Base-by-base conservation (phyloP, 2,329 filamentous ascomycete genomes). In the Blastomyces parvus region DNA sequence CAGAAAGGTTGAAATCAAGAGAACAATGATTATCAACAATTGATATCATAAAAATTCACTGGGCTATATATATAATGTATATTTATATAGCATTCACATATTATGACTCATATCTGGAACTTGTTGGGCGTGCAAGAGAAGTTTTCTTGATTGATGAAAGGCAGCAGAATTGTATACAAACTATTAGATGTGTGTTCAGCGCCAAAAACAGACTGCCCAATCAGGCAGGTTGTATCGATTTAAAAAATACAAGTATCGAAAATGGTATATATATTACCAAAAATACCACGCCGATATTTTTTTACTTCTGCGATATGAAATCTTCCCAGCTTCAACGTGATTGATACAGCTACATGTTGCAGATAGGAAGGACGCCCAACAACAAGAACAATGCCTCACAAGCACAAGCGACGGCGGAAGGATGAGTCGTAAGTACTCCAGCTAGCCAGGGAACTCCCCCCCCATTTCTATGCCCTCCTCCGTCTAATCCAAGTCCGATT, bases 371-470 rank as follows among this genome's bases (percentile, higher is more conserved):
- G 38, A 48, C 13, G 50, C 25, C 25, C 19, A 8, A 14, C 61
- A 62, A 69, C 19, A 8, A 14, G 60, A 62, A 69, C 62, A 38
- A 95, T 95, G 90, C 90, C 90, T 74, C 90, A 93, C 79, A 95
- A 95, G 78, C 90, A 95, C 74, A 93, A 88, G 66, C 83, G 89
- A 66, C 74, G 76, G 44, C 71, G 75, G 67, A 84, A 84, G 46
- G 74, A 78, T 67, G 70, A 71, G 63, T 79, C 79, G 86, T 87
- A 74, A 67, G 80, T 72, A 36, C 55, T 7, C 36, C 40, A n/a
- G 60, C 38, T 48, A 33, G 30, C 25, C 44, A 60, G 52, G 22
- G 50, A 57, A 14, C 40, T 64, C 5, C 40, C 55, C 55, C 38
- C 70, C 84, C 1, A 80, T 80, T 6, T 78, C 79, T 1, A 76